Percentiles rank a stretch among this genome's conserved stretches.
Conservation (phyloP, 768 basidiomycete species). For the Neoboletus magnificus region DNA sequence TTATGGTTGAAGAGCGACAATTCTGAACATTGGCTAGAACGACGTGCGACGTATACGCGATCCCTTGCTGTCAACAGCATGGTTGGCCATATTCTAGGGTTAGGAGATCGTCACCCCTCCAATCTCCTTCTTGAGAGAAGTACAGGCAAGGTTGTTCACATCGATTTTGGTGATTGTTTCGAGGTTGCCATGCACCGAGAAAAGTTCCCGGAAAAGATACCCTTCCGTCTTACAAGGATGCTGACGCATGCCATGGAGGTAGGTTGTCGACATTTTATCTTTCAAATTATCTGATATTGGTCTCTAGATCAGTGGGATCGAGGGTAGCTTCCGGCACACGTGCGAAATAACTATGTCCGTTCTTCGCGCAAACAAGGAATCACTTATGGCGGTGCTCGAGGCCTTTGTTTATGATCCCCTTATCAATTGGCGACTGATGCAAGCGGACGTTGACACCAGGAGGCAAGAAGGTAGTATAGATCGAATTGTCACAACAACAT, state of each 20-base stretch:
- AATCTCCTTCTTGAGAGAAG: constrained; percentile 89
- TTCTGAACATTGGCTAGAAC: constrained; percentile 97
- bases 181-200: constrained; percentile 97
- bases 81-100: constrained; percentile 96
- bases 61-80: constrained; percentile 96
- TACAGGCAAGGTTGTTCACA: constrained; percentile 94
- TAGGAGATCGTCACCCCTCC: constrained; percentile 97
- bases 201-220: constrained; percentile 98
- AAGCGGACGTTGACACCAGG: constrained; percentile 71
- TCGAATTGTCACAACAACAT: not conserved
- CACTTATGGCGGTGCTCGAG: constrained; percentile 97
- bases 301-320: constrained; percentile 91
- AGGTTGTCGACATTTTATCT: constrained; percentile 13
- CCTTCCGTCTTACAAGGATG: constrained; percentile 98
- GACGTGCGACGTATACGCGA: constrained; percentile 92
- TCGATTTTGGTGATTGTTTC: constrained; percentile 97
- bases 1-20: constrained; percentile 94
- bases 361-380: constrained; percentile 94
- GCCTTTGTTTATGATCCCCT: constrained; percentile 98
- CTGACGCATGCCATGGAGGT: constrained; percentile 99
- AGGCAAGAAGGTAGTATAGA: constrained; percentile 59
- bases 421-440: constrained; percentile 95
- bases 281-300: constrained; percentile 3
- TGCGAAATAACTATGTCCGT: constrained; percentile 99
- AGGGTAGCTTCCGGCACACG: constrained; percentile 92